A percentile compares a stretch with the other conserved stretches of the same genome.
These are phyloP conservation scores for Magnolia changhungtana DNA, from an alignment of 164 flowering plant species.

Conservation along the genomic window DNA sequence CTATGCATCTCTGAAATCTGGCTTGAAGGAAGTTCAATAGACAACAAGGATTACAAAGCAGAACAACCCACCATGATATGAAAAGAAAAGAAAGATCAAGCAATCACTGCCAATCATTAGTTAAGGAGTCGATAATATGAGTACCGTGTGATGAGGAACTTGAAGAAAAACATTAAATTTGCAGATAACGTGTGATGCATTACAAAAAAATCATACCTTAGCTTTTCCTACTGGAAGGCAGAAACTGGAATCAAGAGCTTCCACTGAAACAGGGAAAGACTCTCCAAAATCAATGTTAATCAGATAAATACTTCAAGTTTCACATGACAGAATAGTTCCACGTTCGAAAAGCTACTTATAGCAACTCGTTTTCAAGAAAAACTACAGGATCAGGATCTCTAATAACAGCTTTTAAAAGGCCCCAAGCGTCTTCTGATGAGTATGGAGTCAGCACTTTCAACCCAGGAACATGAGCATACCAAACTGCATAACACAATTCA, in stretches of 20 bases:
- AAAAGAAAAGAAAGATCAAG: too few relatives aligned
- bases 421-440: slow-evolving; percentile 91
- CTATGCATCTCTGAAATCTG: too few relatives aligned
- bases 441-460: slow-evolving; percentile 81
- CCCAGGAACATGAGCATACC: slow-evolving; percentile 76
- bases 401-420: slow-evolving; percentile 76
- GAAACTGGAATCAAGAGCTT: slow-evolving; percentile 85
- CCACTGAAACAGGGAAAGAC: slow-evolving; percentile 81
- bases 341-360: slow-evolving; percentile 41
- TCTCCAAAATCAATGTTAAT: slow-evolving; percentile 41
- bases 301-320: background rate
- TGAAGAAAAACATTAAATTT: background rate
- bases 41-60: too few relatives aligned
- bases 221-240: slow-evolving; percentile 89
- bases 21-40: too few relatives aligned
- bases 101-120: background rate
- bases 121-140: background rate
- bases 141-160: background rate
- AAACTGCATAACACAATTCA: slow-evolving; percentile 66
- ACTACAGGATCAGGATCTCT: slow-evolving; percentile 85
- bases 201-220: slow-evolving; percentile 44
- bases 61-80: too few relatives aligned
- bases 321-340: background rate
- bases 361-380: slow-evolving; percentile 90
- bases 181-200: background rate